Conservation (phyloP, 2,329 filamentous ascomycete species). For the Fusarium pininemorale region DNA sequence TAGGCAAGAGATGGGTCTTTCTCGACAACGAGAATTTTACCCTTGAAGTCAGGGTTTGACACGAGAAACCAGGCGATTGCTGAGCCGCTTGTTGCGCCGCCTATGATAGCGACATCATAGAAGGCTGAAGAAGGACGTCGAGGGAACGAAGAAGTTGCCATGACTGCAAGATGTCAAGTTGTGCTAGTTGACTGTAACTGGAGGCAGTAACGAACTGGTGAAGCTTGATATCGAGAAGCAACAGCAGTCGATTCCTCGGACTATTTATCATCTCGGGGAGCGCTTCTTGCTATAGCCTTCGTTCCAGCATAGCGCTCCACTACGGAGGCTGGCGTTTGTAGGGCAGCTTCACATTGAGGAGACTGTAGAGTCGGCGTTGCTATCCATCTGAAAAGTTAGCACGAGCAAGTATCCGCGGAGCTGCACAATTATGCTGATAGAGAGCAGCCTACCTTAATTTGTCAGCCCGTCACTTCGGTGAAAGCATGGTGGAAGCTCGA, state of each 20-base stretch:
- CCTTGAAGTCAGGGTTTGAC: constrained; percentile 14
- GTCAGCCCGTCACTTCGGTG: neutral
- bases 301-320: neutral
- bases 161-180: neutral
- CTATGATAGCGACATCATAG: constrained; percentile 12
- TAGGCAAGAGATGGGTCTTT: neutral
- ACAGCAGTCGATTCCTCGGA: too few relatives aligned
- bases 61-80: constrained; percentile 19
- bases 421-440: too few relatives aligned
- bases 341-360: too few relatives aligned
- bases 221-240: too few relatives aligned
- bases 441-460: neutral
- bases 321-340: neutral
- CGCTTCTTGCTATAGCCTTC: too few relatives aligned
- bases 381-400: neutral
- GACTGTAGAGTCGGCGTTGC: neutral
- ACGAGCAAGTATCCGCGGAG: neutral
- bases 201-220: neutral
- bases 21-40: constrained; percentile 12
- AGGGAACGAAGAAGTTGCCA: neutral
- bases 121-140: neutral
- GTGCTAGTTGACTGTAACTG: too few relatives aligned
- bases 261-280: neutral
- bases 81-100: constrained; percentile 19
- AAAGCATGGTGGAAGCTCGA: neutral